Conservation (phyloP, 495 filamentous ascomycete species). For the Sphaerosporella brunnea region DNA sequence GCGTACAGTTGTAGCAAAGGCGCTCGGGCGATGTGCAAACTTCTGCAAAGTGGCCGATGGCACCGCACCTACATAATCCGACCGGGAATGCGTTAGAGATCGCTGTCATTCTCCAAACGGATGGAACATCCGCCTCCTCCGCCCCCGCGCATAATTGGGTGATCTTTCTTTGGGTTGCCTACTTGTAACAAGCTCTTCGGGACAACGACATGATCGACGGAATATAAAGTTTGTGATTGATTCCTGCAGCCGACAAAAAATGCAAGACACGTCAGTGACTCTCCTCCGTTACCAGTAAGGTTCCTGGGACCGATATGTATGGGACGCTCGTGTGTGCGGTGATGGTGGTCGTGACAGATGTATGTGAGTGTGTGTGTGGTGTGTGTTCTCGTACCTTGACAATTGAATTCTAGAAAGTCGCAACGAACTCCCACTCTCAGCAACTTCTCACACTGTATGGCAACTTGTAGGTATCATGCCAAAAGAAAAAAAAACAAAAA, state of each 20-base stretch:
- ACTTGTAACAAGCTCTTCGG: slow-evolving; percentile 96
- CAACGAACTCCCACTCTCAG: slow-evolving; percentile 7
- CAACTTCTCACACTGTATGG: slow-evolving; percentile 6
- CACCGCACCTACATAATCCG: slow-evolving; percentile 47
- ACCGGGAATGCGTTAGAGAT: slow-evolving; percentile 4
- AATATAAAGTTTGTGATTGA: background rate
- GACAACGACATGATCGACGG: slow-evolving; percentile 58
- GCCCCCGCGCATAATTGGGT: background rate
- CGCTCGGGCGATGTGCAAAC: slow-evolving; percentile 91
- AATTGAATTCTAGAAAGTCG: slow-evolving; percentile 5
- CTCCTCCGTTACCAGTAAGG: too few species aligned
- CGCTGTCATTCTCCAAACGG: background rate
- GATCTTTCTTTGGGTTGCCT: background rate
- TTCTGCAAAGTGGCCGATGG: slow-evolving; percentile 97
- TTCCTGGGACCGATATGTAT: too few species aligned
- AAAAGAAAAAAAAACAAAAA: background rate
- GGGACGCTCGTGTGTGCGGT: too few species aligned
- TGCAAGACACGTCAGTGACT: slow-evolving; percentile 1
- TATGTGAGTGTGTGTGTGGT: too few species aligned
- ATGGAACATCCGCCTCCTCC: background rate
- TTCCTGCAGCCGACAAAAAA: slow-evolving; percentile 1
- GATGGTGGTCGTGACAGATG: background rate
- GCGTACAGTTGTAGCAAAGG: slow-evolving; percentile 96
- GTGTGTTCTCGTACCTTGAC: slow-evolving; percentile 7
- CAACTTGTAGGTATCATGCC: background rate